Conservation (phyloP, 805 yeast species). For the Pichia nakasei region DNA sequence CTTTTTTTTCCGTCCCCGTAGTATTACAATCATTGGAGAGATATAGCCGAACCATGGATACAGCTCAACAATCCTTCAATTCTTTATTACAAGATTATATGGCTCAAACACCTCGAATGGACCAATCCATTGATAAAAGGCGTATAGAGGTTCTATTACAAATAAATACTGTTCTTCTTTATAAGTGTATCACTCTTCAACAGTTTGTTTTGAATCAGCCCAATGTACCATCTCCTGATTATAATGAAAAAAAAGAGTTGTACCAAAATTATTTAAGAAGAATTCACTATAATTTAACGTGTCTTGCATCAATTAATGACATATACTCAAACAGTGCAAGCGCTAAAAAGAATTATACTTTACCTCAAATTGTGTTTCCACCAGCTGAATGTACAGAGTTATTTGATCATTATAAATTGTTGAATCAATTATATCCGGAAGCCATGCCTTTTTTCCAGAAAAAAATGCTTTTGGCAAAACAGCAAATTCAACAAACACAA, state of each 20-base stretch:
- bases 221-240: conserved; percentile 17
- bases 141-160: conserved; percentile 28
- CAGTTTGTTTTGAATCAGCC: conserved; percentile 18
- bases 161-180: conserved; percentile 27
- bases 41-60: conserved; percentile 1
- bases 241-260: conserved; percentile 21
- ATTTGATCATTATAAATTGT: conserved; percentile 32
- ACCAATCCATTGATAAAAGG: conserved; percentile 25
- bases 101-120: conserved; percentile 22
- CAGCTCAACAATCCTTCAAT: conserved; percentile 11
- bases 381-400: conserved; percentile 51
- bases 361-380: conserved; percentile 44
- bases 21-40: no score
- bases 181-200: conserved; percentile 25
- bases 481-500: conserved; percentile 15
- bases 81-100: conserved; percentile 21
- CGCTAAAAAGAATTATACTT: conserved; percentile 21
- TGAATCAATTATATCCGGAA: conserved; percentile 41
- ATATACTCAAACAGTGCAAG: conserved; percentile 23
- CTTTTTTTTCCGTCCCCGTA: no score
- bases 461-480: conserved; percentile 20
- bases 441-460: conserved; percentile 28
- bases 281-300: conserved; percentile 28
- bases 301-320: conserved; percentile 31
- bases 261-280: conserved; percentile 29